These are phyloP conservation scores for Herpetomonas samuelpessoai DNA, from an alignment of 208 protist genomes.

Conservation along the genomic window DNA sequence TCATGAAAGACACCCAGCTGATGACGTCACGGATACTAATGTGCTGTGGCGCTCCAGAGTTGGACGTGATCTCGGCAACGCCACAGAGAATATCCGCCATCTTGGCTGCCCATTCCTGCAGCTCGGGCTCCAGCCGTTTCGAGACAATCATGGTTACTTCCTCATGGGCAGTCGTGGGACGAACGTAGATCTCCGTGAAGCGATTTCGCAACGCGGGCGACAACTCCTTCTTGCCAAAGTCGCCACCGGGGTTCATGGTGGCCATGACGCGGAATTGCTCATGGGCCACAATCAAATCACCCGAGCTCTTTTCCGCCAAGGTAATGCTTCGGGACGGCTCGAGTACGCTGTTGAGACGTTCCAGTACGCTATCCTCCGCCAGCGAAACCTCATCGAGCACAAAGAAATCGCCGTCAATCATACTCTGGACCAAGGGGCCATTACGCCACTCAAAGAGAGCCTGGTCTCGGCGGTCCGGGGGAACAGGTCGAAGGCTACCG, in stretches of 20 bases:
- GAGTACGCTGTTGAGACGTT: conserved; percentile 99
- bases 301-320: conserved; percentile 97
- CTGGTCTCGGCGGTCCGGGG: conserved; percentile 68
- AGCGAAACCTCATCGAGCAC: conserved; percentile 99
- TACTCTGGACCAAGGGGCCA: conserved; percentile 98
- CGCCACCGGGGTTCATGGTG: conserved; percentile 99
- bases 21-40: conserved; percentile 96
- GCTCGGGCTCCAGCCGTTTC: conserved; percentile 48
- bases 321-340: conserved; percentile 96
- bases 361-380: conserved; percentile 99
- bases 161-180: conserved; percentile 76
- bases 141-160: conserved; percentile 95
- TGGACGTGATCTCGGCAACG: conserved; percentile 33
- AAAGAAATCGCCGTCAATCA: conserved; percentile 98
- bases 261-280: conserved; percentile 97
- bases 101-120: conserved; percentile 57
- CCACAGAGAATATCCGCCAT: conserved; percentile 79
- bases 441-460: conserved; percentile 98
- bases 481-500: conserved; percentile 88
- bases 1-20: conserved; percentile 96
- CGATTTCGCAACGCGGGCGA: conserved; percentile 99
- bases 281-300: conserved; percentile 78
- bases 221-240: conserved; percentile 99
- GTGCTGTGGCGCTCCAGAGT: conserved; percentile 53
- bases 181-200: conserved; percentile 99